A percentile compares a stretch with the other conserved stretches of the same genome.
These are phyloP conservation scores for Metschnikowia chrysomelidarum DNA, from an alignment of 805 yeast genomes.

Conservation along the genomic window DNA sequence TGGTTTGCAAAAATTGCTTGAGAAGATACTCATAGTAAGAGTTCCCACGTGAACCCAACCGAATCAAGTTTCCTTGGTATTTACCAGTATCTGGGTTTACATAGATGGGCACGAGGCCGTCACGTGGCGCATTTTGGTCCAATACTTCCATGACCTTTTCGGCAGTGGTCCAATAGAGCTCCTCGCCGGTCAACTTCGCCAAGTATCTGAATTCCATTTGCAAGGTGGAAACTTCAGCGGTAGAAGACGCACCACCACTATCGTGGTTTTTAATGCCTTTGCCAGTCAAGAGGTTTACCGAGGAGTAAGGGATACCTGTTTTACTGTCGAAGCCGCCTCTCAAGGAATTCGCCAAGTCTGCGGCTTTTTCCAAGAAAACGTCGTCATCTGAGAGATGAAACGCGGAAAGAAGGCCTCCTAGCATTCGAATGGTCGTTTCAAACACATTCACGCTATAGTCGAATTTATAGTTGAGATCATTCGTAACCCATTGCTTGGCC, in stretches of 20 bases:
- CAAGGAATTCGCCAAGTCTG: slow-evolving; percentile 71
- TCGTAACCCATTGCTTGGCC: slow-evolving; percentile 73
- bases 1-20: slow-evolving; percentile 82
- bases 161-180: slow-evolving; percentile 71
- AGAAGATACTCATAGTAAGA: slow-evolving; percentile 87
- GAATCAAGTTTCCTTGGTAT: slow-evolving; percentile 61
- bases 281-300: slow-evolving; percentile 68
- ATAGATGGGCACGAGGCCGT: slow-evolving; percentile 82
- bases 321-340: slow-evolving; percentile 64
- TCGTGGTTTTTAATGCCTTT: slow-evolving; percentile 59
- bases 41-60: slow-evolving; percentile 91
- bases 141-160: slow-evolving; percentile 72
- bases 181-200: slow-evolving; percentile 76
- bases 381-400: slow-evolving; percentile 68
- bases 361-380: slow-evolving; percentile 72
- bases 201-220: slow-evolving; percentile 86
- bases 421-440: slow-evolving; percentile 93
- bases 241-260: slow-evolving; percentile 76
- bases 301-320: slow-evolving; percentile 75
- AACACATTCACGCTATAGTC: slow-evolving; percentile 78
- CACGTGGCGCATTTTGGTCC: slow-evolving; percentile 60
- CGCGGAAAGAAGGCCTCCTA: slow-evolving; percentile 90
- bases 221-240: slow-evolving; percentile 86
- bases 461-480: slow-evolving; percentile 66
- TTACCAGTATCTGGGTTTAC: slow-evolving; percentile 73